These are phyloP conservation scores for Pestalotiopsis sp. DNA, from an alignment of 2,329 filamentous ascomycete species.

Conservation along the genomic window DNA sequence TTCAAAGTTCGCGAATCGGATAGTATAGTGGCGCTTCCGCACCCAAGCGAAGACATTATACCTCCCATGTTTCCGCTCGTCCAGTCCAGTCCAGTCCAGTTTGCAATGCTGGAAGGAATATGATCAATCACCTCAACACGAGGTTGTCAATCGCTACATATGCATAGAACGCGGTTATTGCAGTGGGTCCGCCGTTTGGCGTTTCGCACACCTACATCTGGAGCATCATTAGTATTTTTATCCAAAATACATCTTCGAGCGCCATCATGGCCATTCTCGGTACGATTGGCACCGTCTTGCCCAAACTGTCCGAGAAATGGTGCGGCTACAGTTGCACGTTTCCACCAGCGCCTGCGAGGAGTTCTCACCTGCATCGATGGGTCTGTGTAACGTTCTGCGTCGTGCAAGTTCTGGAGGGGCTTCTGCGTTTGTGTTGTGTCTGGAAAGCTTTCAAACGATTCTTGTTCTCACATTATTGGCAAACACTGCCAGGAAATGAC, in stretches of 20 bases:
- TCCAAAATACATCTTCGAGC: not conserved
- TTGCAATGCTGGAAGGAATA: not conserved
- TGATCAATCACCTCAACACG: conserved; percentile 12
- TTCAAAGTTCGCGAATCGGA: conserved; percentile 9
- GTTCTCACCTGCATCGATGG: conserved; percentile 1
- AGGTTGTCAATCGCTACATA: conserved; percentile 11
- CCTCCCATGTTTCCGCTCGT: not conserved
- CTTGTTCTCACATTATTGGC: not conserved
- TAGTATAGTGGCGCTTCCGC: not conserved
- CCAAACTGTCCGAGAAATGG: not conserved
- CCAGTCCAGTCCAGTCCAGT: not conserved
- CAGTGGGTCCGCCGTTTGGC: not conserved
- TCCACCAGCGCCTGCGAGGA: not conserved
- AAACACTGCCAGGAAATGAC: not conserved
- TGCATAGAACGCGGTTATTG: not conserved
- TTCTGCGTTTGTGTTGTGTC: conserved; percentile 6
- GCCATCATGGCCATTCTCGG: too few relatives aligned
- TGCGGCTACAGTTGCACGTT: conserved; percentile 8
- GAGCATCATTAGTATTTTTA: not conserved
- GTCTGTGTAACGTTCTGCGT: not conserved
- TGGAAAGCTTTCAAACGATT: conserved; percentile 1
- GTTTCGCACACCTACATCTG: not conserved
- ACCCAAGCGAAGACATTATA: not conserved
- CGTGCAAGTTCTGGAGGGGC: not conserved
- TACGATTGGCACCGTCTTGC: too few relatives aligned